Conservation (phyloP, 2,329 filamentous ascomycete genomes). For the Fusarium sp. region DNA sequence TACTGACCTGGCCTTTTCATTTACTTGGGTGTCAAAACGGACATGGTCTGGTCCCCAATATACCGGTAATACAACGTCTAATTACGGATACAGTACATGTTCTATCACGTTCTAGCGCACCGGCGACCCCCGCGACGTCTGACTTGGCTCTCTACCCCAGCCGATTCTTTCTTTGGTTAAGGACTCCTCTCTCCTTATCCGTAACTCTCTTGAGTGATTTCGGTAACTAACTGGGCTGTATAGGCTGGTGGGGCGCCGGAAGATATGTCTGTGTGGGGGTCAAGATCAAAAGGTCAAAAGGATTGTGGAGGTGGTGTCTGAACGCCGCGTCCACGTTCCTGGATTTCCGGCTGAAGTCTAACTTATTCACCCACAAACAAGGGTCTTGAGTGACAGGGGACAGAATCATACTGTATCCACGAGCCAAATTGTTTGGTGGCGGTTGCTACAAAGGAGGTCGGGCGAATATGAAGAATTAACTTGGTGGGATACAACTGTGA, state of each 20-base stretch:
- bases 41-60: conserved; percentile 5
- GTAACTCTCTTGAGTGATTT: not conserved
- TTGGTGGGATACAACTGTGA: not conserved
- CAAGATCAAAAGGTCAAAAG: not conserved
- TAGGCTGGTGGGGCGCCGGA: conserved; percentile 26
- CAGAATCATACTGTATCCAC: not conserved
- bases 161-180: no score
- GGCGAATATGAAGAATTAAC: not conserved
- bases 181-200: not conserved
- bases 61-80: not conserved
- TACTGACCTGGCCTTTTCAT: not conserved
- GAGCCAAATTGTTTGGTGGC: not conserved
- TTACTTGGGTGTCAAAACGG: not conserved
- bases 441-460: not conserved
- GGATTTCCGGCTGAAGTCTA: conserved; percentile 22
- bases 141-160: not conserved
- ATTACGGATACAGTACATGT: not conserved
- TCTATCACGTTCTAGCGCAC: conserved; percentile 23
- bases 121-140: not conserved
- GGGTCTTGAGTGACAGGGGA: not conserved
- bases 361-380: not conserved
- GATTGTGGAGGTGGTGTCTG: conserved; percentile 29
- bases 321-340: conserved; percentile 36
- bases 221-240: conserved; percentile 18
- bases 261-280: conserved; percentile 21